Base-by-base conservation (phyloP, 1,139 yeast genomes). In the Hansenula sp. region DNA sequence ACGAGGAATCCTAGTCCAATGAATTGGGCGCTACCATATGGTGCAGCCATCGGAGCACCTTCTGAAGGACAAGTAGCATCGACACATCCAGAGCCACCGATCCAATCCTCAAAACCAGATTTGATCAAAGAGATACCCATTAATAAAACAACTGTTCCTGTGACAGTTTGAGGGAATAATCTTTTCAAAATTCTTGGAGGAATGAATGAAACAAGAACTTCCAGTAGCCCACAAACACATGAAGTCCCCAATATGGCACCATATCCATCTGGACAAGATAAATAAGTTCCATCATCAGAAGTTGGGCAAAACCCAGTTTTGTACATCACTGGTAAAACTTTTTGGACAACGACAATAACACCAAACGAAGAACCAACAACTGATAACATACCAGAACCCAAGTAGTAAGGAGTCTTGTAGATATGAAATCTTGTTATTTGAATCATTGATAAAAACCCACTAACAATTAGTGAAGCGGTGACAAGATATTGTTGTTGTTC, bases 311-410 rank as follows among this genome's bases (percentile, higher is more conserved):
- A 66, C 0, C 96, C 97, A 42, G 70, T 72, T 9, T 60, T 57
- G 67, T 90, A 90, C 94, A 89, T 86, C 65, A 83, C 70, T 10
- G 96, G 93, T 52, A 89, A 68, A 4, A 89, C 86, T 40, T 81
- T 81, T 10, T 79, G 63, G 42, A 86, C 94, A 55, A 90, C 84
- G 16, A 93, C 76, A 59, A 90, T 84, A 36, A 95, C 87, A 18
- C 95, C 90, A 63, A 90, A 90, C 0, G 94, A 84, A 13, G 94
- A 85, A 49, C 96, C 97, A 27, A 89, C 93, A 36, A 90, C 95
- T 8, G 94, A 84, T 43, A 90, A 72, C 59, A 88, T 66, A 21
- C 97, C 97, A 0, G 96, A 87, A 32, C 96, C 97, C 25, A 90
- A 61, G 58, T 76, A 85, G 63, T 84, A 86, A 16, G 80, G 81